These are phyloP conservation scores for Pseudogymnoascus sp. DNA, from an alignment of 2,329 filamentous ascomycete species.

Conservation along the genomic window DNA sequence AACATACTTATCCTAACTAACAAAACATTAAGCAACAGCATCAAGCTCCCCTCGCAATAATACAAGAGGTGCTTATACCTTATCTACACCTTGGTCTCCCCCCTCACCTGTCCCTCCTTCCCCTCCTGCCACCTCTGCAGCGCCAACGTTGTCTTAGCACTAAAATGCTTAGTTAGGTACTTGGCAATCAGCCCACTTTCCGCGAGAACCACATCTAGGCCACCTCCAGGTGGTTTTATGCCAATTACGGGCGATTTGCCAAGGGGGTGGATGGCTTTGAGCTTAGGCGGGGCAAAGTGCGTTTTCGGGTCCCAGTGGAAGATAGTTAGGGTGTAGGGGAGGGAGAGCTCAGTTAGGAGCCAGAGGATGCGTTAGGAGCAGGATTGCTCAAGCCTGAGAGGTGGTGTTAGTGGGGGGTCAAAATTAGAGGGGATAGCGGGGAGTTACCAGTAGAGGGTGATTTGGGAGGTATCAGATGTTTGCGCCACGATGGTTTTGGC, in stretches of 20 bases:
- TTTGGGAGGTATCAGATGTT: background rate
- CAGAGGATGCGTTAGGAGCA: slow-evolving; percentile 62
- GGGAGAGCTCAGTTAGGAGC: slow-evolving; percentile 62
- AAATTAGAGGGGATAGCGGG: no score
- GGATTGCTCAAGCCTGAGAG: slow-evolving; percentile 53
- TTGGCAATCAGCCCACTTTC: slow-evolving; percentile 78
- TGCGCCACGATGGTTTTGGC: background rate
- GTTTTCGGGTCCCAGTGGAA: slow-evolving; percentile 61
- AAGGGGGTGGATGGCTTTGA: slow-evolving; percentile 73
- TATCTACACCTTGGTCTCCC: slow-evolving; percentile 55
- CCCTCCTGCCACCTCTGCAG: slow-evolving; percentile 50
- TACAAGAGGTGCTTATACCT: slow-evolving; percentile 66
- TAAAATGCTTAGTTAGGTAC: slow-evolving; percentile 66
- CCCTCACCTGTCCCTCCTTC: slow-evolving; percentile 49
- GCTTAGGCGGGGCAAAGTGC: slow-evolving; percentile 64
- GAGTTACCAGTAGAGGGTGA: background rate
- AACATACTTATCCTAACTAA: slow-evolving; percentile 50
- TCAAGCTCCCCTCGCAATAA: slow-evolving; percentile 78
- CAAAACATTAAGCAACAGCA: slow-evolving; percentile 60
- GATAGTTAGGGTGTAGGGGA: slow-evolving; percentile 72
- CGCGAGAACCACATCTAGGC: slow-evolving; percentile 57
- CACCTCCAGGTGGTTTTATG: slow-evolving; percentile 40
- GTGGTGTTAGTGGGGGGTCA: background rate
- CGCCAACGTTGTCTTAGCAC: slow-evolving; percentile 39
- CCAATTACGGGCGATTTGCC: slow-evolving; percentile 80